These are phyloP conservation scores for Ophiostoma sp. DNA, from an alignment of 2,329 filamentous ascomycete species.

Conservation along the genomic window DNA sequence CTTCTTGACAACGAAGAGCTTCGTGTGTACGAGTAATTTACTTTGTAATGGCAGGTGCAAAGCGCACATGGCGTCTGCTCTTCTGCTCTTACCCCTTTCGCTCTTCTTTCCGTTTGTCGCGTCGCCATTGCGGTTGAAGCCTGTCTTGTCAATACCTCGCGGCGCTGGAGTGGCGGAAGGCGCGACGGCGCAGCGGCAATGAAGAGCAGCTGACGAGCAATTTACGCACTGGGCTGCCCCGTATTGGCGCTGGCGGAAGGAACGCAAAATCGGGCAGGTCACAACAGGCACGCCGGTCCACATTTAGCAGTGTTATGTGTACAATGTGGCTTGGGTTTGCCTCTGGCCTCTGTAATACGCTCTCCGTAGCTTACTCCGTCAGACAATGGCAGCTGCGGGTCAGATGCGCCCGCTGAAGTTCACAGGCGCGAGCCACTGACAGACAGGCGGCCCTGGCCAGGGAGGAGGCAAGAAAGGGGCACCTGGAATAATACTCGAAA, in stretches of 20 bases:
- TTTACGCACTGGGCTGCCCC: not conserved
- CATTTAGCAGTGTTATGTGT: not conserved
- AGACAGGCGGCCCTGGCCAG: not conserved
- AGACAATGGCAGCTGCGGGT: not conserved
- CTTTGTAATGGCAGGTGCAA: not conserved
- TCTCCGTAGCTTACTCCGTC: not conserved
- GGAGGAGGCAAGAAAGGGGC: not conserved
- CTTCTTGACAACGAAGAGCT: not conserved
- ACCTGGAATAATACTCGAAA: not conserved
- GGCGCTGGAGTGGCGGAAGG: not conserved
- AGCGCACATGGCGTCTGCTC: not conserved
- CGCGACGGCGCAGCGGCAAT: not conserved
- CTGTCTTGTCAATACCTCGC: not conserved
- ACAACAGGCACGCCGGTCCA: not conserved
- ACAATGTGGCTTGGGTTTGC: not conserved
- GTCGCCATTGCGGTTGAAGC: too few species aligned
- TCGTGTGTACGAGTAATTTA: not conserved
- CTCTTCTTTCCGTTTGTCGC: not conserved
- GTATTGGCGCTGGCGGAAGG: slow-evolving; percentile 5
- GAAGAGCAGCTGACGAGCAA: not conserved
- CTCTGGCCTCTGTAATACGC: not conserved
- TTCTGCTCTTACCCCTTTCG: not conserved
- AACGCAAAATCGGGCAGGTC: slow-evolving; percentile 3
- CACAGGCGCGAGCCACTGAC: not conserved
- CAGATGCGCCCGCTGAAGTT: not conserved